phyloP scores from a whole-genome alignment of 768 basidiomycete genomes.

The Lentinus brumalis region DNA sequence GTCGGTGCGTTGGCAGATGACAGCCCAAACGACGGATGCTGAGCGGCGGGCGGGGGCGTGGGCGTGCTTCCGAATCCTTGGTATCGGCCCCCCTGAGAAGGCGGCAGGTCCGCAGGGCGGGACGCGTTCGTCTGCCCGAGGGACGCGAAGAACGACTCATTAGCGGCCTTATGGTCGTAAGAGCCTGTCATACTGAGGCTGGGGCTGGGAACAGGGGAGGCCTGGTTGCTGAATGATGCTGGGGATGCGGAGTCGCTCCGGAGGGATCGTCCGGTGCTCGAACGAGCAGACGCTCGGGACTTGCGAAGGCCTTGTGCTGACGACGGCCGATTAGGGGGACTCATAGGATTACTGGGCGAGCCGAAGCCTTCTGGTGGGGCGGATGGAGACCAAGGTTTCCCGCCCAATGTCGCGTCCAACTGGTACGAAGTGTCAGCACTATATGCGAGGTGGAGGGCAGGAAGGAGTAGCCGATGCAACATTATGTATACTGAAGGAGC shows the following conservation, averaged over 20 bases:
- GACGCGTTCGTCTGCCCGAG: constrained; percentile 82
- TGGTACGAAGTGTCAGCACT: constrained; percentile 37
- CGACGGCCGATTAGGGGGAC: constrained; percentile 59
- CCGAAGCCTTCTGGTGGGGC: constrained; percentile 56
- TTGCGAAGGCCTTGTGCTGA: constrained; percentile 87
- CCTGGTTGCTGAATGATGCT: constrained; percentile 46
- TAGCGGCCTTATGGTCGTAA: constrained; percentile 69
- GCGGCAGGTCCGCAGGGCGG: constrained; percentile 79
- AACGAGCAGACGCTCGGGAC: constrained; percentile 72
- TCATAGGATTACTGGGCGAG: constrained; percentile 36
- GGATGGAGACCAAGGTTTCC: constrained; percentile 78
- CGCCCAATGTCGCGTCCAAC: constrained; percentile 79
- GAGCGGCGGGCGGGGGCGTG: constrained; percentile 49
- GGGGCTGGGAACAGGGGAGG: constrained; percentile 33
- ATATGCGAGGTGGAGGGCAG: background rate
- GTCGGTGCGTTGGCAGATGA: constrained; percentile 83
- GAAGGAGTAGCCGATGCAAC: background rate
- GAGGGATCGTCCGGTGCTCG: constrained; percentile 45
- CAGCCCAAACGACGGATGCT: constrained; percentile 68
- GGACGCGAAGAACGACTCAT: constrained; percentile 84
- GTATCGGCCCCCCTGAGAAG: constrained; percentile 93
- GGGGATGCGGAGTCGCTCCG: constrained; percentile 62
- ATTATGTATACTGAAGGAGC: no score
- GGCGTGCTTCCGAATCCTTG: constrained; percentile 90
- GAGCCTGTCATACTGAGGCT: constrained; percentile 45